phyloP scores from a whole-genome alignment of 257 asterid species.

The Mentha longifolia region DNA sequence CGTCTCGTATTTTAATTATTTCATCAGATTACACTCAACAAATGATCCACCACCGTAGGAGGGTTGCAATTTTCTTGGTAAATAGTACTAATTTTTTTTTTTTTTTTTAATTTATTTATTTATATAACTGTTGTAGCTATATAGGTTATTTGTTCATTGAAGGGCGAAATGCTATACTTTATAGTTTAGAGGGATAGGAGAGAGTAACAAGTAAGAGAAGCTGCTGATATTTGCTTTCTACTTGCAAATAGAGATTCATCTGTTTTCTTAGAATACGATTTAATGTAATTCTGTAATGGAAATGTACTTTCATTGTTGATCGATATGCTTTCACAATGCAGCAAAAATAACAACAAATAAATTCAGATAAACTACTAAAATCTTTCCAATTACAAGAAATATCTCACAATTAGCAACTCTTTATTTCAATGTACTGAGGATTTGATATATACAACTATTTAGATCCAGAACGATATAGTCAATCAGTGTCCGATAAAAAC shows the following conservation, averaged over 20 bases:
- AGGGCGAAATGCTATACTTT: not conserved
- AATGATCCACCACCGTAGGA: not conserved
- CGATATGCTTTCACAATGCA: too few species aligned
- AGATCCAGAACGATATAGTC: not conserved
- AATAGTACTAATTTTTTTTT: not conserved
- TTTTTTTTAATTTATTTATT: too few species aligned
- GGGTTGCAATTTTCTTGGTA: not conserved
- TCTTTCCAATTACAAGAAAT: not conserved
- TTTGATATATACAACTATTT: not conserved
- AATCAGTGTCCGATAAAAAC: not conserved
- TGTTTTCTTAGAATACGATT: not conserved
- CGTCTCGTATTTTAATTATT: slow-evolving; percentile 12
- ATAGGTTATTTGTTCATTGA: not conserved
- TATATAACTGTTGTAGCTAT: not conserved
- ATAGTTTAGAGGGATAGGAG: slow-evolving; percentile 3
- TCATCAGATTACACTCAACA: not conserved
- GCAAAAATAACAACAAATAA: too few species aligned
- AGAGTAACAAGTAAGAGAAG: slow-evolving; percentile 28
- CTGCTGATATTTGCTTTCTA: slow-evolving; percentile 33
- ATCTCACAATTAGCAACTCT: not conserved
- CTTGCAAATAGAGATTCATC: not conserved
- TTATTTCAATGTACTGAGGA: not conserved
- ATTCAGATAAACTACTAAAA: too few species aligned
- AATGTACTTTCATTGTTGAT: not conserved
- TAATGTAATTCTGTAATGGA: not conserved